Base-by-base conservation (phyloP, 768 basidiomycete species). In the Suillus tomentosus region DNA sequence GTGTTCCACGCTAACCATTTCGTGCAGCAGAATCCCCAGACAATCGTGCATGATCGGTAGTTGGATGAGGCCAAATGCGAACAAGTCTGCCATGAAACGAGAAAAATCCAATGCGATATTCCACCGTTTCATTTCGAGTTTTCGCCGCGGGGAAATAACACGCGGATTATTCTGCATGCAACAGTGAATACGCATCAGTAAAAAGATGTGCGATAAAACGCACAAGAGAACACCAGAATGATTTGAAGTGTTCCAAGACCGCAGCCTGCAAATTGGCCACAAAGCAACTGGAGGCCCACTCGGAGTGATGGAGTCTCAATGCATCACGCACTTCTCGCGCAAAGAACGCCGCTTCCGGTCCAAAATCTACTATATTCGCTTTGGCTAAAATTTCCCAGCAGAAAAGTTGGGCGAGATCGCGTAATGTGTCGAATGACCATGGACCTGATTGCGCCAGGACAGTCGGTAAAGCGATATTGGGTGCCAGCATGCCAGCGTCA, bases 61-160 rank as follows among this genome's bases (percentile, higher is more conserved):
- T 17, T 37, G 9, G 17, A 76, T 56, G 24, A 77, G 64, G 36
- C 60, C 66, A 24, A 58, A 36, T 13, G 61, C 62, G 65, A 73
- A 75, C 22, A 77, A 67, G 60, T 76, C 71, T 53, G 73, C 76
- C 13, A 74, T 63, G 62, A 77, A 77, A 1, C 68, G 53, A 43
- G 69, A 66, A 22, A 75, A 66, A 22, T 65, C 56, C 34, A 64
- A 61, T 4, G 71, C 70, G n/a, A 73, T 67, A 5, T 64, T 57
- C 31, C 73, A 64, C 54, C 70, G 70, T 36, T 66, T 67, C 39
- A 59, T 57, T 19, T 68, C 66, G 3, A 67, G 68, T 40, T 63
- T 58, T 31, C 68, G 65, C 47, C 47, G 31, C 53, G 62, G 65
- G 42, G 64, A 64, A 48, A 71, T 69, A 9, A 64, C 67, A 36